These are phyloP conservation scores for Rhodamnia rubescens DNA, from an alignment of 345 rosid genomes.

Conservation along the genomic window DNA sequence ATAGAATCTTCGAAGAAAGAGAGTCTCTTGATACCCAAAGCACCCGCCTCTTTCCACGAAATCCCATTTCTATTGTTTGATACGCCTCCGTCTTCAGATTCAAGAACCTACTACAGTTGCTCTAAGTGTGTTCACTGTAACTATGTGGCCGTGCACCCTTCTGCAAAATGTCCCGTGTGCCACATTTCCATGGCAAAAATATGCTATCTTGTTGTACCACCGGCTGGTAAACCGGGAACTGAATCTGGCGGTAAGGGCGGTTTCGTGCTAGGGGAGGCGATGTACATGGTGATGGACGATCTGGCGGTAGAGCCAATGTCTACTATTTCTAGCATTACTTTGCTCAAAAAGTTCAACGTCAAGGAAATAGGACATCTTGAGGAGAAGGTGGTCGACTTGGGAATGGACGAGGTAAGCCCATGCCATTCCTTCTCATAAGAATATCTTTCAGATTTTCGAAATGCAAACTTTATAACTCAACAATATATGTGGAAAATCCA, in stretches of 20 bases:
- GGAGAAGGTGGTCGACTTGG: conserved; percentile 6
- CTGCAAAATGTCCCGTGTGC: not conserved
- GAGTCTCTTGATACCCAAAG: not conserved
- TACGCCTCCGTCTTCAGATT: no score
- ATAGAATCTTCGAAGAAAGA: not conserved
- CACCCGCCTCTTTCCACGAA: not conserved
- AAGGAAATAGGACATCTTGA: not conserved
- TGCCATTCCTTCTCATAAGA: no score
- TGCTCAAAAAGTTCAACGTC: conserved; percentile 13
- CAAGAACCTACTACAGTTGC: not conserved
- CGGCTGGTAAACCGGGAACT: not conserved
- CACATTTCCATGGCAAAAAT: no score
- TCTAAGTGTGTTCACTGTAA: no score
- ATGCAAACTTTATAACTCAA: no score
- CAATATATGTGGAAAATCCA: no score
- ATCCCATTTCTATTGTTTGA: not conserved
- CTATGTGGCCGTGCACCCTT: not conserved
- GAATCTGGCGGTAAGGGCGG: conserved; percentile 2
- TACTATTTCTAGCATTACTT: conserved; percentile 4
- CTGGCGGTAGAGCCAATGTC: conserved; percentile 16
- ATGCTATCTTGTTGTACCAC: no score
- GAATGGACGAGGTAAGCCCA: conserved; percentile 8
- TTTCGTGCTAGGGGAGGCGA: conserved; percentile 12
- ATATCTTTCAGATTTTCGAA: no score
- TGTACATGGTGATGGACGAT: conserved; percentile 25